Percentiles rank a stretch among this genome's conserved stretches.
phyloP scores from a whole-genome alignment of 2,329 filamentous ascomycete species.

The Daldinia eschscholtzii region DNA sequence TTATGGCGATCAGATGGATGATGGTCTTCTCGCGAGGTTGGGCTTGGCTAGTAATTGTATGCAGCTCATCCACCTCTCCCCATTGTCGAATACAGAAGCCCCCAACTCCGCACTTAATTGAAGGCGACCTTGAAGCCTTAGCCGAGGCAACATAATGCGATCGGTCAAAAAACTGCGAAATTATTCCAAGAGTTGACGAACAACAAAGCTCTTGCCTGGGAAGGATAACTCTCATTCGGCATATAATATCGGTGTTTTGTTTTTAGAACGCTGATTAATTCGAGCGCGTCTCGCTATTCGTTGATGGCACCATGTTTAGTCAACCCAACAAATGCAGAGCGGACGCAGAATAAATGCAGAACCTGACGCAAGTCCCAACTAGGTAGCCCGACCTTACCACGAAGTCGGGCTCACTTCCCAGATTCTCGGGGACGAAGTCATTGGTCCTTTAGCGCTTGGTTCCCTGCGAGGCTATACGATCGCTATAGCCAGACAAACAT shows the following conservation, averaged over 20 bases:
- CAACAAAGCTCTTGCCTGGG: conserved; percentile 18
- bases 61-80: conserved; percentile 30
- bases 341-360: conserved; percentile 22
- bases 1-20: conserved; percentile 22
- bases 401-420: conserved; percentile 36
- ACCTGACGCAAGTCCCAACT: conserved; percentile 16
- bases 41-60: conserved; percentile 35
- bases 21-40: conserved; percentile 19
- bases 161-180: conserved; percentile 28
- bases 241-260: conserved; percentile 35
- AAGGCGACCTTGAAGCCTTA: conserved; percentile 22
- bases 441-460: conserved; percentile 5
- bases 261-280: conserved; percentile 44
- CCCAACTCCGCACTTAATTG: conserved; percentile 36
- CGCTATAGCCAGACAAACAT: conserved; percentile 3
- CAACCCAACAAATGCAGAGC: conserved; percentile 20
- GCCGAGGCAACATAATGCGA: conserved; percentile 39
- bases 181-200: conserved; percentile 16
- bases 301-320: conserved; percentile 32
- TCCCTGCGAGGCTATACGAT: conserved; percentile 23
- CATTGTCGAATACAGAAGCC: conserved; percentile 21
- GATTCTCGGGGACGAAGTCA: conserved; percentile 34
- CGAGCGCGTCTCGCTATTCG: conserved; percentile 26
- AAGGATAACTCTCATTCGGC: conserved; percentile 15
- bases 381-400: conserved; percentile 12